Evolutionary conservation across 106 monocot genomes (phyloP).

Genomic region (Apostasia ramifera): DNA sequence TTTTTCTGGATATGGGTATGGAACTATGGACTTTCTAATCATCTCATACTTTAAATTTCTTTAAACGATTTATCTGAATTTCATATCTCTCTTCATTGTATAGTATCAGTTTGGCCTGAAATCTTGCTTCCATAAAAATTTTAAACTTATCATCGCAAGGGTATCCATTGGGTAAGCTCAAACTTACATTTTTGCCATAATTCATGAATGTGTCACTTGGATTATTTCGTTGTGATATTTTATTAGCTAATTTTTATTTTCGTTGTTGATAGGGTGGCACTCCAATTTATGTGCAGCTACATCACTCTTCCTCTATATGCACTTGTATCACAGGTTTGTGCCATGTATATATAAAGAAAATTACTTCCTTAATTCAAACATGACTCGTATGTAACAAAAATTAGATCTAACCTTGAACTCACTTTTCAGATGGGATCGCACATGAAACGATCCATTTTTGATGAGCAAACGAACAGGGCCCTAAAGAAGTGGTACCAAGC

Average conservation of each 20-base stretch:
- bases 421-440: conserved; percentile 59
- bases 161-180: conserved; percentile 55
- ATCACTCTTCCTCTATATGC: conserved; percentile 83
- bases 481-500: conserved; percentile 54
- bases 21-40: background rate
- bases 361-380: background rate
- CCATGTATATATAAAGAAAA: background rate
- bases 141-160: conserved; percentile 33
- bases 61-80: background rate
- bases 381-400: background rate
- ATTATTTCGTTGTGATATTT: background rate
- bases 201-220: background rate
- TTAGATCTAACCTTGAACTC: background rate
- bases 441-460: conserved; percentile 66
- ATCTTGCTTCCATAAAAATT: conserved; percentile 71
- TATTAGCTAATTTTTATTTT: background rate
- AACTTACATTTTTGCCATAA: background rate
- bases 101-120: conserved; percentile 80
- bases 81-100: background rate
- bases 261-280: conserved; percentile 19
- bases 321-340: conserved; percentile 26
- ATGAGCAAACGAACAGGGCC: conserved; percentile 48
- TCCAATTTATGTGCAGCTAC: conserved; percentile 70
- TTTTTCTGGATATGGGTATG: conserved; percentile 94
- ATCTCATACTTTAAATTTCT: background rate